phyloP scores from a whole-genome alignment of 179 eudicot genomes.

The Spinacia oleracea region DNA sequence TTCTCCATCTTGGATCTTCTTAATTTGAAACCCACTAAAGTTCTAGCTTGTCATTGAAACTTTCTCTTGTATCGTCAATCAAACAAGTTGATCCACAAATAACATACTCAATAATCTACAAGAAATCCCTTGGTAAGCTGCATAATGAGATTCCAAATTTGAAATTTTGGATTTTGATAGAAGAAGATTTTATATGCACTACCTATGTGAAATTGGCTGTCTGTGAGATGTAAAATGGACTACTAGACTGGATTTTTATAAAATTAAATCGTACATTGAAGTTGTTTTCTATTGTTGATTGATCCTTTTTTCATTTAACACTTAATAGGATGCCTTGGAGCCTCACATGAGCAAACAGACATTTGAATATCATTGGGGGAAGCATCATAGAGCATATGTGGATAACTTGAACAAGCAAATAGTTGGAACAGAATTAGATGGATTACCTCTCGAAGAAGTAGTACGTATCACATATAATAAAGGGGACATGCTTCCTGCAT shows the following conservation, averaged over 20 bases:
- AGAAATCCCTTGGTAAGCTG: background rate
- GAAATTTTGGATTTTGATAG: background rate
- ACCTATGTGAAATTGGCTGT: background rate
- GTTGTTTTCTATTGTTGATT: slow-evolving; percentile 2
- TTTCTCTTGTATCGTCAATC: background rate
- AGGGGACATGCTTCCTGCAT: slow-evolving; percentile 77
- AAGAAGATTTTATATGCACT: background rate
- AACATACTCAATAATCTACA: background rate
- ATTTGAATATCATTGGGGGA: slow-evolving; percentile 92
- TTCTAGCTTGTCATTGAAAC: background rate
- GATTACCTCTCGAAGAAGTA: slow-evolving; percentile 55
- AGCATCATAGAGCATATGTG: slow-evolving; percentile 85
- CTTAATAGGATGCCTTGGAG: slow-evolving; percentile 75
- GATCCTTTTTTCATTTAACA: background rate
- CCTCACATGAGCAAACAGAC: slow-evolving; percentile 92
- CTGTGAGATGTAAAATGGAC: background rate
- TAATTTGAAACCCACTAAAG: background rate
- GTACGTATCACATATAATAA: slow-evolving; percentile 66
- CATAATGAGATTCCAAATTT: background rate
- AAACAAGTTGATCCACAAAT: background rate
- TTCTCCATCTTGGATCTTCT: background rate
- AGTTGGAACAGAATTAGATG: slow-evolving; percentile 81
- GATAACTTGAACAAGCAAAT: slow-evolving; percentile 90
- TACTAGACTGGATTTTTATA: no score
- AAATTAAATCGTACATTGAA: background rate